Evolutionary conservation across 257 asterid genomes (phyloP).

Genomic region (Penstemon davidsonii): DNA sequence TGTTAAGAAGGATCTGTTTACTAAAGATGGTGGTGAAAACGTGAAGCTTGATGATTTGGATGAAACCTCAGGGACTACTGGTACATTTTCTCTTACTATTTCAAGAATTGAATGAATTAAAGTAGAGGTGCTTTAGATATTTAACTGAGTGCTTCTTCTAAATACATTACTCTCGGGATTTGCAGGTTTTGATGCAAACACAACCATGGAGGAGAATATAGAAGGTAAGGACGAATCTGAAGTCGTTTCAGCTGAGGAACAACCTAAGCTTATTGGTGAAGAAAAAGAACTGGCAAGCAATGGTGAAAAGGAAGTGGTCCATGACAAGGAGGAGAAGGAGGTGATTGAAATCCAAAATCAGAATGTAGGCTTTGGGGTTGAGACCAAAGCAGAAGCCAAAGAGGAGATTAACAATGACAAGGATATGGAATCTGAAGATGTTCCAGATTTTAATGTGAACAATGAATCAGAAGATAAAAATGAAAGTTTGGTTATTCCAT

Average conservation of each 20-base stretch:
- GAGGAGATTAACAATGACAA: slow-evolving; percentile 14
- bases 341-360: slow-evolving; percentile 8
- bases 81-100: slow-evolving; percentile 33
- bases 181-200: slow-evolving; percentile 31
- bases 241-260: slow-evolving; percentile 24
- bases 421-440: slow-evolving; percentile 22
- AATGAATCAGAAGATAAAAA: neutral
- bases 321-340: slow-evolving; percentile 12
- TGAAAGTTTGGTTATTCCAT: slow-evolving; percentile 2
- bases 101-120: neutral
- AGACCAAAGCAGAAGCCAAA: neutral
- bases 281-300: neutral
- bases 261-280: slow-evolving; percentile 3
- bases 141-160: neutral
- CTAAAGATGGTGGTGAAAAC: slow-evolving; percentile 31
- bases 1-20: slow-evolving; percentile 33
- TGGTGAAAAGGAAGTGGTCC: slow-evolving; percentile 15
- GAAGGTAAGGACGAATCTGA: slow-evolving; percentile 22
- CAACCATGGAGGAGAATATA: slow-evolving; percentile 25
- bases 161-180: neutral
- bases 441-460: slow-evolving; percentile 20
- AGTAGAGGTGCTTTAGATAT: neutral
- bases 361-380: slow-evolving; percentile 15
- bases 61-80: slow-evolving; percentile 36
- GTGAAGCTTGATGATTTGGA: slow-evolving; percentile 27